Percentiles rank a stretch among this genome's conserved stretches.
These are phyloP conservation scores for Schizochytrium sp. DNA, from an alignment of 108 stramenopile genomes.

Conservation along the genomic window DNA sequence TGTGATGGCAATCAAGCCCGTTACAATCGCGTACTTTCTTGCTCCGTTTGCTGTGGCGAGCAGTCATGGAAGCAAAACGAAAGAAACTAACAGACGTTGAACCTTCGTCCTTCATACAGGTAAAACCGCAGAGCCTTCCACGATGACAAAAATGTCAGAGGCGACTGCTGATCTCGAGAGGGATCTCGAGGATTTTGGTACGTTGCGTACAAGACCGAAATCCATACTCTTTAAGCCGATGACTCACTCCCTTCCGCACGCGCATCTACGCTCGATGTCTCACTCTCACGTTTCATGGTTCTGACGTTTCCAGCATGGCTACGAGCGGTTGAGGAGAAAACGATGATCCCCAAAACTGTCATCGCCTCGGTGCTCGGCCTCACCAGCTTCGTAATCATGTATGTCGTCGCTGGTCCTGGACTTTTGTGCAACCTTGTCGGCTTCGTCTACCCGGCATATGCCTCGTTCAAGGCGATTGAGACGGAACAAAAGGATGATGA, in stretches of 20 bases:
- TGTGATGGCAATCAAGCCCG: too few species aligned
- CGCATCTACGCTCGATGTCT: too few species aligned
- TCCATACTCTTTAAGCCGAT: too few species aligned
- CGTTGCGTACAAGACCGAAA: neutral
- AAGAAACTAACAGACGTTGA: too few species aligned
- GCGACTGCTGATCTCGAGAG: neutral
- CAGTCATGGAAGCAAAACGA: too few species aligned
- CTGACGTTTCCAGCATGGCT: neutral
- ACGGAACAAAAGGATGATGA: slow-evolving; percentile 64
- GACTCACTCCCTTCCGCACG: too few species aligned
- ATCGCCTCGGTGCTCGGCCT: neutral
- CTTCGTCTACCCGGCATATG: slow-evolving; percentile 78
- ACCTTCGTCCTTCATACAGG: neutral
- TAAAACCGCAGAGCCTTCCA: neutral
- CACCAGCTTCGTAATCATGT: neutral
- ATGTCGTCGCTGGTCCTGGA: neutral
- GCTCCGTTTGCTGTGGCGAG: too few species aligned
- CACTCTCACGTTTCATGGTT: too few species aligned
- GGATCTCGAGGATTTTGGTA: neutral
- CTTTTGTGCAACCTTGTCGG: slow-evolving; percentile 72
- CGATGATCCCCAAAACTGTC: neutral
- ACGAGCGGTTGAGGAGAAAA: neutral
- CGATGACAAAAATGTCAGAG: neutral
- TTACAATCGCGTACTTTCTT: too few species aligned
- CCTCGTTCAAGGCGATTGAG: slow-evolving; percentile 77